These are phyloP conservation scores for Hippophae rhamnoides DNA, from an alignment of 306 rosid species.

Conservation along the genomic window DNA sequence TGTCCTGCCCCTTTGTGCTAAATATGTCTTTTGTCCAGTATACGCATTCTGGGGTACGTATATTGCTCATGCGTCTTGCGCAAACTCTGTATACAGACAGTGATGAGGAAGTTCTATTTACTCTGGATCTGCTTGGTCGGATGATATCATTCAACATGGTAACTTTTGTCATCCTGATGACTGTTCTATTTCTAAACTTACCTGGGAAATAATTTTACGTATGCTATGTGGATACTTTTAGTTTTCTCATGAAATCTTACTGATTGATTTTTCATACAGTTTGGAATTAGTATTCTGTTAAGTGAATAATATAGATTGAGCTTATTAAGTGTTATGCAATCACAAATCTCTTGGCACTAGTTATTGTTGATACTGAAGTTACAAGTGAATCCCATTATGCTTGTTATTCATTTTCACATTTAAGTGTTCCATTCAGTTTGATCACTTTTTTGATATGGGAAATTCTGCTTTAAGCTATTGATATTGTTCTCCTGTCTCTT, in stretches of 20 bases:
- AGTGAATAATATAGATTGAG: background rate
- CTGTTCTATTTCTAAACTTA: slow-evolving; percentile 12
- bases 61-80: slow-evolving; percentile 69
- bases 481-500: too few relatives aligned
- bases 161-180: slow-evolving; percentile 14
- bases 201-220: background rate
- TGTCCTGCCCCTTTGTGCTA: slow-evolving; percentile 8
- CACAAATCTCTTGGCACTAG: too few relatives aligned
- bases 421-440: too few relatives aligned
- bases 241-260: background rate
- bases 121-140: slow-evolving; percentile 74
- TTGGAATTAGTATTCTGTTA: background rate
- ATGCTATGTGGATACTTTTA: background rate
- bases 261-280: background rate
- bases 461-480: too few relatives aligned
- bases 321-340: background rate
- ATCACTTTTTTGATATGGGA: too few relatives aligned
- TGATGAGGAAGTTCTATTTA: slow-evolving; percentile 51
- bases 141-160: slow-evolving; percentile 73
- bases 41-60: slow-evolving; percentile 60
- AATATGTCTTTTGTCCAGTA: slow-evolving; percentile 37
- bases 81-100: slow-evolving; percentile 49
- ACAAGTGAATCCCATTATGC: too few relatives aligned
- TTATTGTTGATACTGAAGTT: too few relatives aligned
- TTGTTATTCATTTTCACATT: too few relatives aligned